These are phyloP conservation scores for Alternaria tenuissima DNA, from an alignment of 2,329 filamentous ascomycete species.

Conservation along the genomic window DNA sequence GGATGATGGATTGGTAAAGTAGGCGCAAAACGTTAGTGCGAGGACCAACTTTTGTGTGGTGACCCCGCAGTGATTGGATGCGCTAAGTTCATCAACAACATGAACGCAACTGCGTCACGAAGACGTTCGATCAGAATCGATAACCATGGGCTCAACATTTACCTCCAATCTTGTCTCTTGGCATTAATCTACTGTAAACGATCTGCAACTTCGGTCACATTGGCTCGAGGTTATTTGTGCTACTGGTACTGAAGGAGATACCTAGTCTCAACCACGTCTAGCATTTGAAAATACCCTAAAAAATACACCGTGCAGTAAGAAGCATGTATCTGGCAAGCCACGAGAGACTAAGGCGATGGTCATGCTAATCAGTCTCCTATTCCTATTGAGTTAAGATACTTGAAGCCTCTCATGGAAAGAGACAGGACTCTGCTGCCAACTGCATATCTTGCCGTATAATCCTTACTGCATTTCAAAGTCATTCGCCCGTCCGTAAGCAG, in stretches of 20 bases:
- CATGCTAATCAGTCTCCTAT: not conserved
- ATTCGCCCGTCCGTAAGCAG: not conserved
- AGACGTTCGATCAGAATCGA: not conserved
- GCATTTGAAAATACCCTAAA: not conserved
- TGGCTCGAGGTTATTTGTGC: not conserved
- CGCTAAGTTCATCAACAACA: not conserved
- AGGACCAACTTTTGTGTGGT: constrained; percentile 9
- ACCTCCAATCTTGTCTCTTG: not conserved
- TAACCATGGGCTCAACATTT: not conserved
- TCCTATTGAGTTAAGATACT: not conserved
- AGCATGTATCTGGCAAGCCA: not conserved
- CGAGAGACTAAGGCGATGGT: not conserved
- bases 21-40: constrained; percentile 9
- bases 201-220: not conserved
- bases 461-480: not conserved
- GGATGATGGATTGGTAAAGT: constrained; percentile 6
- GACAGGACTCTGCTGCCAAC: not conserved
- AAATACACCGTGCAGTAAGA: not conserved
- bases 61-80: constrained; percentile 5
- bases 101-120: not conserved
- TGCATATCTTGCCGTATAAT: not conserved
- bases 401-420: not conserved
- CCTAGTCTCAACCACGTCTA: not conserved
- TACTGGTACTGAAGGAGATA: not conserved
- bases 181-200: not conserved